A percentile compares a stretch with the other conserved stretches of the same genome.
Conservation (phyloP, 2,329 filamentous ascomycete species). For the Pseudopithomyces chartarum region DNA sequence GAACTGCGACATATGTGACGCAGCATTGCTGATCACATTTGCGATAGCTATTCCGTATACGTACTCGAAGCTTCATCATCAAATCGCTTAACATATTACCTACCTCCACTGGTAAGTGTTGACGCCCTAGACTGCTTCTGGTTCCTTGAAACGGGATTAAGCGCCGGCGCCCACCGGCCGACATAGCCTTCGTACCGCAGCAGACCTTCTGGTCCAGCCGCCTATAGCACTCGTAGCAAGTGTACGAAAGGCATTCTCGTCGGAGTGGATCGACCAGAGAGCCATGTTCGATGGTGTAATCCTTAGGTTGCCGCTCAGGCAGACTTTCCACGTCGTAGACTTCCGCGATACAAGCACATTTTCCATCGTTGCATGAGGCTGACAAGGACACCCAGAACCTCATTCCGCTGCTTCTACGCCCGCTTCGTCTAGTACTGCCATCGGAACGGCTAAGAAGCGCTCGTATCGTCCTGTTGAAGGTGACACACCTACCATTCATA, state of each 20-base stretch:
- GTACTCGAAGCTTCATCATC: conserved; percentile 59
- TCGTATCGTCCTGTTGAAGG: conserved; percentile 63
- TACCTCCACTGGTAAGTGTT: conserved; percentile 53
- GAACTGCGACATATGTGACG: conserved; percentile 15
- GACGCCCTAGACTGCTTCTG: conserved; percentile 27
- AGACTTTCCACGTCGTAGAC: conserved; percentile 11
- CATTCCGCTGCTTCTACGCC: conserved; percentile 73
- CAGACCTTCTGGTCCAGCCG: conserved; percentile 23
- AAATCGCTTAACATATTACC: conserved; percentile 54
- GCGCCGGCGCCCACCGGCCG: conserved; percentile 35
- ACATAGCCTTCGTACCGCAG: conserved; percentile 36
- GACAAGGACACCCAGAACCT: conserved; percentile 62
- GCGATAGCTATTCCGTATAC: conserved; percentile 56
- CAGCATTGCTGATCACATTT: conserved; percentile 64
- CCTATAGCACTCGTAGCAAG: conserved; percentile 6
- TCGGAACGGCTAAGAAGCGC: conserved; percentile 66
- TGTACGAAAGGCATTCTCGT: conserved; percentile 5
- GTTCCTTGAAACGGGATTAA: conserved; percentile 34
- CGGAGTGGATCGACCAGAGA: background rate
- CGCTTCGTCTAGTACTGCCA: conserved; percentile 70
- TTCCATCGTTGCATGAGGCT: conserved; percentile 29
- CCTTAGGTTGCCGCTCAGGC: conserved; percentile 34
- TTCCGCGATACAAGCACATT: background rate
- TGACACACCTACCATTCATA: conserved; percentile 70
- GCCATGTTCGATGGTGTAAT: conserved; percentile 18